Percentiles rank a stretch among this genome's conserved stretches.
Evolutionary conservation across 192 early-diverging fungal species (phyloP).

Genomic region (Phycomyces blakesleeanus): DNA sequence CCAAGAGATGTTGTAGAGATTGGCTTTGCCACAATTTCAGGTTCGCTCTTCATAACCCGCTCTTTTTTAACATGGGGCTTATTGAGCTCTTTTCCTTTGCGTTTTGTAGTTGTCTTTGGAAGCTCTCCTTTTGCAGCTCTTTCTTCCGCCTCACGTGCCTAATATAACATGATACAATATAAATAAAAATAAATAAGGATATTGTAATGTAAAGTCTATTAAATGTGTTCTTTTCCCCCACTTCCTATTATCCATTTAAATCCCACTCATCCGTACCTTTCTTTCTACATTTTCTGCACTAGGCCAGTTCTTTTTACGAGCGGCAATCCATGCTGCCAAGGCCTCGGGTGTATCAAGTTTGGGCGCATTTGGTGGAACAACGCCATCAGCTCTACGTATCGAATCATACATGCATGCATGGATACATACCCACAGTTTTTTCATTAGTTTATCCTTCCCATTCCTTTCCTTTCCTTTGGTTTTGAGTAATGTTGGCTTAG

Average conservation of each 20-base stretch:
- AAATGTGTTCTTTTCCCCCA: no score
- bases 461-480: background rate
- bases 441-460: no score
- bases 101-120: background rate
- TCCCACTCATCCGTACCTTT: no score
- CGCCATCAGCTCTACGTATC: constrained; percentile 18
- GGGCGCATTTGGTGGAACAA: constrained; percentile 30
- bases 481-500: background rate
- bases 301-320: constrained; percentile 76
- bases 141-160: background rate
- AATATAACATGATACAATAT: background rate
- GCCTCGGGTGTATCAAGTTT: constrained; percentile 64
- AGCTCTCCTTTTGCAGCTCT: constrained; percentile 9
- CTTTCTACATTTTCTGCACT: constrained; percentile 61
- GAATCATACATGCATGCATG: background rate
- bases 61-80: background rate
- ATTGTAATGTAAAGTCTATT: no score
- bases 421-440: no score
- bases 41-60: background rate
- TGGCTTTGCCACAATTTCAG: background rate
- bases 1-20: background rate
- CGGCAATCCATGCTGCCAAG: constrained; percentile 79
- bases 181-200: no score
- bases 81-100: background rate
- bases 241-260: no score